These are phyloP conservation scores for Fonsecaea erecta DNA, from an alignment of 2,329 filamentous ascomycete species.

Conservation along the genomic window DNA sequence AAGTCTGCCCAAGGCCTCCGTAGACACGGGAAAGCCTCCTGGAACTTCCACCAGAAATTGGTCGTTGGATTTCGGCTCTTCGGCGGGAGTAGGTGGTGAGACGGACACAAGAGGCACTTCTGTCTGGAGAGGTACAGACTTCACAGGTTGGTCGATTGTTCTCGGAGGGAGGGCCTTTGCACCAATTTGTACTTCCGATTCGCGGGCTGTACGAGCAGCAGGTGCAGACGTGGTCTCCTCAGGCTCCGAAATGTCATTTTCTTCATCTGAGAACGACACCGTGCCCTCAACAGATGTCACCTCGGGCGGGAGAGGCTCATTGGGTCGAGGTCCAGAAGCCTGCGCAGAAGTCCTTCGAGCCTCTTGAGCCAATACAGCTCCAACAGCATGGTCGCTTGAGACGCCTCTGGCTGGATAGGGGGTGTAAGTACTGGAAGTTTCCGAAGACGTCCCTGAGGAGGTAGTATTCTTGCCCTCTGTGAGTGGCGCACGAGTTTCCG, in stretches of 20 bases:
- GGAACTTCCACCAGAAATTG: slow-evolving; percentile 57
- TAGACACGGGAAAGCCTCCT: slow-evolving; percentile 60
- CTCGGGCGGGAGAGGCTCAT: slow-evolving; percentile 71
- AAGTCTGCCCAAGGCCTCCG: slow-evolving; percentile 18
- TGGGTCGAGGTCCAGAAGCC: slow-evolving; percentile 39
- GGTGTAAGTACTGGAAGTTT: slow-evolving; percentile 42
- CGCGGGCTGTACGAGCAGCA: not conserved
- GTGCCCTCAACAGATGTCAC: slow-evolving; percentile 71
- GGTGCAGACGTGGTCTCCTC: slow-evolving; percentile 1
- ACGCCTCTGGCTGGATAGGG: slow-evolving; percentile 40
- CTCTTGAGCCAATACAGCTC: slow-evolving; percentile 55
- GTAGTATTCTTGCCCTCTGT: slow-evolving; percentile 14
- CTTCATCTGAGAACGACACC: slow-evolving; percentile 66
- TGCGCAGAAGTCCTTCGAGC: slow-evolving; percentile 39
- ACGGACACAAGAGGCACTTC: slow-evolving; percentile 52
- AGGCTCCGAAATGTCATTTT: slow-evolving; percentile 36
- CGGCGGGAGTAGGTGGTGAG: slow-evolving; percentile 54
- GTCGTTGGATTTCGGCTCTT: slow-evolving; percentile 41
- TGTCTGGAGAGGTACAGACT: not conserved
- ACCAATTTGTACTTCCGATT: not conserved
- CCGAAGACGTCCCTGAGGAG: slow-evolving; percentile 35
- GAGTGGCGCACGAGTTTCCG: slow-evolving; percentile 17
- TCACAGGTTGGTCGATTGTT: slow-evolving; percentile 12
- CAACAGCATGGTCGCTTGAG: slow-evolving; percentile 60
- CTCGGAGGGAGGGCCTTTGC: not conserved